A percentile compares a stretch with the other conserved stretches of the same genome.
phyloP scores from a whole-genome alignment of 805 yeast species.

The Lachancea cidri region DNA sequence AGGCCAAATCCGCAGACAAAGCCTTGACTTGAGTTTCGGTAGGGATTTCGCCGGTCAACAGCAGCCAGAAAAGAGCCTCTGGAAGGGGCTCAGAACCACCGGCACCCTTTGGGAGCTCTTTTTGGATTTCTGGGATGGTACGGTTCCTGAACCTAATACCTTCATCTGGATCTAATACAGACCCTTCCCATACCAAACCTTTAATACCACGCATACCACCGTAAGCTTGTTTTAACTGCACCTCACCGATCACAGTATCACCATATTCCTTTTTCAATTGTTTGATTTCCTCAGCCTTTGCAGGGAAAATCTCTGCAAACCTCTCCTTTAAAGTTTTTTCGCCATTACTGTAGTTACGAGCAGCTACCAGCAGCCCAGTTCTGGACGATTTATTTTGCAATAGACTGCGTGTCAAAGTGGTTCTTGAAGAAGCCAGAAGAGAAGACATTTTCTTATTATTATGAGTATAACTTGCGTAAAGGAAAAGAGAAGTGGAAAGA shows the following conservation, averaged over 20 bases:
- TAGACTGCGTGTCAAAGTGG: slow-evolving; percentile 7
- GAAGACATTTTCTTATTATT: not conserved
- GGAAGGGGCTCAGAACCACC: slow-evolving; percentile 68
- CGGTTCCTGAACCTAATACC: slow-evolving; percentile 84
- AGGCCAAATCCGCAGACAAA: slow-evolving; percentile 70
- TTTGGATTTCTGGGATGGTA: slow-evolving; percentile 75
- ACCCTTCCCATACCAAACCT: slow-evolving; percentile 85
- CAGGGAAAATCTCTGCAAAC: slow-evolving; percentile 88
- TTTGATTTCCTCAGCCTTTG: slow-evolving; percentile 80
- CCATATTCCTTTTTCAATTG: slow-evolving; percentile 88
- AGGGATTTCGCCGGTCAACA: slow-evolving; percentile 81
- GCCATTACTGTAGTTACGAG: slow-evolving; percentile 13
- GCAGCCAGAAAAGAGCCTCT: slow-evolving; percentile 77
- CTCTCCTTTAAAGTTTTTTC: slow-evolving; percentile 77
- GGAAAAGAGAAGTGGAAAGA: not conserved
- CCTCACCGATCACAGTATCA: slow-evolving; percentile 64
- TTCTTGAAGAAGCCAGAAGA: slow-evolving; percentile 6
- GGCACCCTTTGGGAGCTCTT: slow-evolving; percentile 68
- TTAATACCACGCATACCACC: slow-evolving; percentile 91
- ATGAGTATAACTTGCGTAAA: too few species aligned
- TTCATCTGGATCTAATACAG: slow-evolving; percentile 77
- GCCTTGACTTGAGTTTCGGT: slow-evolving; percentile 64
- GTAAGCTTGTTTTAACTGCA: slow-evolving; percentile 71
- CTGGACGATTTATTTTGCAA: slow-evolving; percentile 3
- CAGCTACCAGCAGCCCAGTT: slow-evolving; percentile 8